Base-by-base conservation (phyloP, 805 yeast species). In the Candida tibetensis region DNA sequence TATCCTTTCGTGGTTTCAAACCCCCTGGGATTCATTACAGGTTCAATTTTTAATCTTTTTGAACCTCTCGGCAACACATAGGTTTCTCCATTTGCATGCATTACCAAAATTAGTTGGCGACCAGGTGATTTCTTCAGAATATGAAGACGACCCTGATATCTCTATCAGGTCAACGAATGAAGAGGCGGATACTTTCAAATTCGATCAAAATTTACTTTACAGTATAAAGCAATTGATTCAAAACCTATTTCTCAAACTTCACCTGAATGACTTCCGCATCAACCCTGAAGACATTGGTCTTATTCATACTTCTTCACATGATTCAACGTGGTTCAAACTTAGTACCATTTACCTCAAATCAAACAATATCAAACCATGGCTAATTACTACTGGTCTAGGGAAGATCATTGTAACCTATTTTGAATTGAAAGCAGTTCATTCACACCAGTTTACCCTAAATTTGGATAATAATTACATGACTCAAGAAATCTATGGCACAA, bases 41-140 rank as follows among this genome's bases (percentile, higher is more conserved):
- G 59, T 60, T 10, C 80, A 79, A 47, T 44, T 77, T 9, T 46
- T 64, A 4, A 47, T 71, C 3, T 77, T 81, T 43, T 49, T 71
- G 7, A 66, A 77, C 32, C 37, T 77, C n/a, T 57, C 70, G 1
- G 52, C 58, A 5, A 43, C 55, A 1, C 59, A 74, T 15, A 66
- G 68, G 5, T 66, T 67, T 38, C 47, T 78, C 2, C 45, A 52
- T 27, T 34, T 62, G 10, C 40, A 37, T 1, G 30, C 44, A 2
- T 38, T 62, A 0, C 67, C 69, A 1, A 51, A 42, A 23, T 40
- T 58, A 3, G 29, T 33, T 6, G 66, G 62, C 3, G 60, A 49
- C 25, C 49, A 45, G 13, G 52, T 10, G 13, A 34, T 36, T 6
- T 31, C 35, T 12, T 16, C 23, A 6, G 19, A 14, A 13, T 14